Evolutionary conservation across 441 rosid species (phyloP).

Genomic region (Adansonia grandidieri): DNA sequence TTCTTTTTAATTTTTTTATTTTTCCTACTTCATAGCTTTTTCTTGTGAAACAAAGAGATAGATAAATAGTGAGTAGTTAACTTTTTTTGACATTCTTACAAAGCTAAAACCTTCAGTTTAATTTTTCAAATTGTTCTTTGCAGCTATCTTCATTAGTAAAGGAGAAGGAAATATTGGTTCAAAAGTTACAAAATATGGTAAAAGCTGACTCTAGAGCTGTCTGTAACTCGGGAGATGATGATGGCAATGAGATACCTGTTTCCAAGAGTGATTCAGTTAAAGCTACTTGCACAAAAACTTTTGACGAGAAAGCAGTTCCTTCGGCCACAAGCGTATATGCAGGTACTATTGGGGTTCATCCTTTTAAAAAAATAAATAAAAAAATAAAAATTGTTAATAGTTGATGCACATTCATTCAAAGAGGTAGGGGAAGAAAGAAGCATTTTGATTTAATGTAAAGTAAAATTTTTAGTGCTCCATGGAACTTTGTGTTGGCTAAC

Average conservation of each 20-base stretch:
- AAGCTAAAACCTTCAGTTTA: constrained; percentile 17
- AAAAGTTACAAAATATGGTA: constrained; percentile 44
- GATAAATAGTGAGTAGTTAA: neutral
- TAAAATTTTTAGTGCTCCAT: neutral
- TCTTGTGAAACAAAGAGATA: neutral
- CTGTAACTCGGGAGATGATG: constrained; percentile 34
- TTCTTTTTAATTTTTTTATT: neutral
- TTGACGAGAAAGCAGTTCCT: constrained; percentile 38
- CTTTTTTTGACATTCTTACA: neutral
- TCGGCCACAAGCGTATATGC: constrained; percentile 47
- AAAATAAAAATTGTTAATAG: neutral
- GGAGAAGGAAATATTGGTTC: constrained; percentile 55
- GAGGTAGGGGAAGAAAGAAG: neutral
- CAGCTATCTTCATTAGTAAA: constrained; percentile 62
- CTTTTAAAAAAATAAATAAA: neutral
- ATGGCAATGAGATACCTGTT: constrained; percentile 33
- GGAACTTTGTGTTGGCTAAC: neutral
- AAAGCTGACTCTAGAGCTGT: constrained; percentile 28
- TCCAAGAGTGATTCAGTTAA: constrained; percentile 31
- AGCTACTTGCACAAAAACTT: constrained; percentile 30
- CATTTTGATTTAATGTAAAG: neutral
- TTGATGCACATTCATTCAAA: neutral
- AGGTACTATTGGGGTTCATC: constrained; percentile 45
- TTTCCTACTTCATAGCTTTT: neutral
- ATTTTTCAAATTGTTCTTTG: constrained; percentile 31